Conservation (phyloP, 2,329 filamentous ascomycete genomes). For the Davidsoniella virescens region DNA sequence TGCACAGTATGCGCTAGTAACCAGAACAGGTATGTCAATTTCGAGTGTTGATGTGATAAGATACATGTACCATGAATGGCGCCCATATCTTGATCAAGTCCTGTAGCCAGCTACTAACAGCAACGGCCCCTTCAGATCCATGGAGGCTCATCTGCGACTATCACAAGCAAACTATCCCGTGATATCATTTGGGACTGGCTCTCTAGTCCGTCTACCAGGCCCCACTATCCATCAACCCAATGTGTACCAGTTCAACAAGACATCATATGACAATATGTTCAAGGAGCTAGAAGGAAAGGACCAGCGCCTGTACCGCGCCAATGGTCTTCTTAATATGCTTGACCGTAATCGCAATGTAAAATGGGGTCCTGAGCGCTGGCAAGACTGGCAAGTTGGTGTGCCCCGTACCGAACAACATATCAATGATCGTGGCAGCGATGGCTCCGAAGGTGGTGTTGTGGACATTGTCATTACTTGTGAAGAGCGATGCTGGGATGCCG, state of each 20-base stretch:
- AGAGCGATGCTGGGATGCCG: constrained; percentile 94
- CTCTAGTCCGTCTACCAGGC: constrained; percentile 80
- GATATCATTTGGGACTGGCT: constrained; percentile 93
- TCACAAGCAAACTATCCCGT: constrained; percentile 81
- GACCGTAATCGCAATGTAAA: constrained; percentile 84
- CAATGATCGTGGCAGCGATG: constrained; percentile 58
- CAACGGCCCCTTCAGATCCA: constrained; percentile 45
- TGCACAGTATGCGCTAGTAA: constrained; percentile 99
- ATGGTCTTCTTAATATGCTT: constrained; percentile 91
- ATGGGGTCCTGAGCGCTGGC: constrained; percentile 91
- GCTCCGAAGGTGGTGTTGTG: constrained; percentile 76
- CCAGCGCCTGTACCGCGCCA: constrained; percentile 69
- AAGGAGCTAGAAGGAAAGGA: constrained; percentile 80
- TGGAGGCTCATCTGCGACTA: constrained; percentile 95
- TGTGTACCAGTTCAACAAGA: constrained; percentile 95
- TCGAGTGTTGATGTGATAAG: not conserved
- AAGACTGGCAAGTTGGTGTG: constrained; percentile 85
- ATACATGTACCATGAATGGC: too few species aligned
- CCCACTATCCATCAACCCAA: constrained; percentile 87
- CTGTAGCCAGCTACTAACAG: not conserved
- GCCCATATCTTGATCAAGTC: too few species aligned
- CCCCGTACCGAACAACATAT: constrained; percentile 57
- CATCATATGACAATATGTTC: constrained; percentile 89
- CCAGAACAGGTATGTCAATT: constrained; percentile 61
- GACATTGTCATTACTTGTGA: constrained; percentile 96